Evolutionary conservation across 208 protist species (phyloP).

Genomic region (Trypanosomatidae sp.): DNA sequence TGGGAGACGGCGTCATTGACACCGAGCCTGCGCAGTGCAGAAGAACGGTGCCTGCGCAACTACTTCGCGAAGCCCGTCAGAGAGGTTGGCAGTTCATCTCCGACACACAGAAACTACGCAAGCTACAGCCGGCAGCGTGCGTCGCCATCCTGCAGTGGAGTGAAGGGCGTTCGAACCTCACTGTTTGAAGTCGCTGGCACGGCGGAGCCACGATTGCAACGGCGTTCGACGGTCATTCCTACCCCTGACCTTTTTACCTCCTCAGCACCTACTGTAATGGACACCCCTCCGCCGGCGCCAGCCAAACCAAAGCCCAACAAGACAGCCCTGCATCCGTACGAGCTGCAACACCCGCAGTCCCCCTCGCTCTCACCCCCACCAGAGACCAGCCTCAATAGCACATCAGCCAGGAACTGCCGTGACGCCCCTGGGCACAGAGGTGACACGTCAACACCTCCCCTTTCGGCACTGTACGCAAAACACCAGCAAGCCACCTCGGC

Average conservation of each 20-base stretch:
- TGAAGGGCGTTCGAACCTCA: not conserved
- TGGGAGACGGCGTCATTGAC: slow-evolving; percentile 33
- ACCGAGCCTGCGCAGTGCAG: slow-evolving; percentile 9
- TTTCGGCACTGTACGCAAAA: slow-evolving; percentile 6
- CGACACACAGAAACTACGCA: not conserved
- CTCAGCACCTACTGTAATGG: not conserved
- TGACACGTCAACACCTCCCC: not conserved
- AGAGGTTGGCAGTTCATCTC: not conserved
- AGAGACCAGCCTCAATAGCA: not conserved
- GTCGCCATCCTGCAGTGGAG: not conserved
- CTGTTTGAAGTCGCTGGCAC: not conserved
- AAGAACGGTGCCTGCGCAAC: slow-evolving; percentile 17
- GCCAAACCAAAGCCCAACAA: not conserved
- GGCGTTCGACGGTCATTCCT: not conserved
- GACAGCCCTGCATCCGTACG: slow-evolving; percentile 1
- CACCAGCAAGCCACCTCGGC: not conserved
- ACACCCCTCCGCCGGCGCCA: not conserved
- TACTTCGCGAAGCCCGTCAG: slow-evolving; percentile 13
- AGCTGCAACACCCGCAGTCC: not conserved
- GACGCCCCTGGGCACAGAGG: not conserved
- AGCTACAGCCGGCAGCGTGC: not conserved
- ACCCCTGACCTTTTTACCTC: not conserved
- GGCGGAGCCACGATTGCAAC: not conserved
- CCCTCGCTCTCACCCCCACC: not conserved
- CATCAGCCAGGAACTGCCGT: not conserved